A percentile compares a stretch with the other conserved stretches of the same genome.
phyloP scores from a whole-genome alignment of 495 filamentous ascomycete species.

The Ramalina intermedia region DNA sequence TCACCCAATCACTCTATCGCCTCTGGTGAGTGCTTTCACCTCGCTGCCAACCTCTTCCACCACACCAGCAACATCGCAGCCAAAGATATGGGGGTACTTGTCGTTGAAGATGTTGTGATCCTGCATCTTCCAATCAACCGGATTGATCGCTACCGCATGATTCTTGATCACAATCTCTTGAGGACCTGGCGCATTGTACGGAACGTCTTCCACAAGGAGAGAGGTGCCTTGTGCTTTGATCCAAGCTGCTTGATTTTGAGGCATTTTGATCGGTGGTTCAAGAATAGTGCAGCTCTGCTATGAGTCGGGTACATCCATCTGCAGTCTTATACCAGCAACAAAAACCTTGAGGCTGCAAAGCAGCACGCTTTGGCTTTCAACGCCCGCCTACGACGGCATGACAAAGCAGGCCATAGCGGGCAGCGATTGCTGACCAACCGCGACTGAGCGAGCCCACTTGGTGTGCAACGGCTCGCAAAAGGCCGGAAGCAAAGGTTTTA shows the following conservation, averaged over 20 bases:
- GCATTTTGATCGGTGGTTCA: background rate
- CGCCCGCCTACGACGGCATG: too few species aligned
- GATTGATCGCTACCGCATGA: slow-evolving; percentile 28
- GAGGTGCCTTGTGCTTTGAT: slow-evolving; percentile 15
- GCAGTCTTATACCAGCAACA: too few species aligned
- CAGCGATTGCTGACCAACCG: too few species aligned
- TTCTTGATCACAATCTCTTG: slow-evolving; percentile 28
- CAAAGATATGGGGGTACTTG: slow-evolving; percentile 35
- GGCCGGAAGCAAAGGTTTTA: too few species aligned
- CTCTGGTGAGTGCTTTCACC: slow-evolving; percentile 28
- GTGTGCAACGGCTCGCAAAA: too few species aligned
- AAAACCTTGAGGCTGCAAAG: too few species aligned
- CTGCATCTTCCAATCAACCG: slow-evolving; percentile 34
- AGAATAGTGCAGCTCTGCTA: too few species aligned
- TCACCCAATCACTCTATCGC: slow-evolving; percentile 16
- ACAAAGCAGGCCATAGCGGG: too few species aligned
- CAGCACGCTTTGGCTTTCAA: too few species aligned
- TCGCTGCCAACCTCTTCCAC: slow-evolving; percentile 31
- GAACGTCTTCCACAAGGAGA: slow-evolving; percentile 20
- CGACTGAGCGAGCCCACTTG: too few species aligned
- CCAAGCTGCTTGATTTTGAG: slow-evolving; percentile 26
- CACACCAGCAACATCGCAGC: slow-evolving; percentile 39
- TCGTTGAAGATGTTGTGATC: slow-evolving; percentile 13
- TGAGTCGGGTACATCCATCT: too few species aligned
- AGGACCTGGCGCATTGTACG: slow-evolving; percentile 17